Base-by-base conservation (phyloP, 371 early-diverging fungal genomes). In the Mucor mucedo region DNA sequence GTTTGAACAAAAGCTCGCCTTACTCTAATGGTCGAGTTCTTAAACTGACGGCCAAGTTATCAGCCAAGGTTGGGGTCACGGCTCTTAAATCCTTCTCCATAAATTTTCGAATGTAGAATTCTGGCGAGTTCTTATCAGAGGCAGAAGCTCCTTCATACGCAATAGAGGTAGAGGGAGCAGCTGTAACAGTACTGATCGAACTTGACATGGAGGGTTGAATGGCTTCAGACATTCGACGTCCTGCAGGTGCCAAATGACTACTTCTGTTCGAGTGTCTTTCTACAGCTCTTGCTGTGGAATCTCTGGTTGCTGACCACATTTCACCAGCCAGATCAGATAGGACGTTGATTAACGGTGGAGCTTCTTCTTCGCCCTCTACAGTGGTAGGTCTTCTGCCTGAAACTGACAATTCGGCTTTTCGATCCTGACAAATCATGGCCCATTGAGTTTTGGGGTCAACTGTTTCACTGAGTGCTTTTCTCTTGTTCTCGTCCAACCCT, bases 11-110 rank as follows among this genome's bases (percentile, higher is more conserved):
- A 59, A 33, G 45, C 21, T 9, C 50, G 27, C 14, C 69, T 65
- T 69, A 80, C 78, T 77, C 78, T 41, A 80, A 59, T 13, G 81
- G 76, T 16, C 81, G 66, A 35, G 81, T 76, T 55, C 81, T 63
- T 38, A 80, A 66, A 52, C 73, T 76, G 29, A 80, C 81, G 62
- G 77, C 78, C n/a, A 80, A 64, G 56, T 74, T 72, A 14, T 69
- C 70, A 5, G 69, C 76, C 40, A 80, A 55, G 7, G 71, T 57
- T 13, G 78, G 76, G 21, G 76, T 80, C 7, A 78, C 76, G 10
- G 72, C 76, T 48, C 80, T 61, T 32, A 80, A 59, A 52, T 77
- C 75, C 21, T 73, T 61, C 53, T 80, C 78, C 78, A 77, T 78
- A 55, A 80, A 78, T 45, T 76, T 76, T 35, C 75, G 66, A 50